Evolutionary conservation across 352 stramenopile species (phyloP), one percentile per base, ranked within the genome.

Genomic region (Phytophthora citrophthora): DNA sequence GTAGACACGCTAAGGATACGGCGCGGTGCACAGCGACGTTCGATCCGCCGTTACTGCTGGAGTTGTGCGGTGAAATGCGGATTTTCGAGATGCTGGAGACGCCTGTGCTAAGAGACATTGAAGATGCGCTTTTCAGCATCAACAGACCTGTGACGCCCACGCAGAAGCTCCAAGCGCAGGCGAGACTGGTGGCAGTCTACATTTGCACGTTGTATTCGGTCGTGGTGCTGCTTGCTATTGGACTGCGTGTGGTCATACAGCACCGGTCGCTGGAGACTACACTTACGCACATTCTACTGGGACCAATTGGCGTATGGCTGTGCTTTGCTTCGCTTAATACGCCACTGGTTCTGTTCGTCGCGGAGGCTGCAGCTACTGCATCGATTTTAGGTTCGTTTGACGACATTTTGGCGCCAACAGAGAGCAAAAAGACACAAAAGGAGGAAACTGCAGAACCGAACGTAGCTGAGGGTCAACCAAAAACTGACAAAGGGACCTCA

Each of bases 1-100:
- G 53, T 12, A 67, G 56, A 48, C 69, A 80, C 29, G 55, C 65
- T 6, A 72, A 72, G n/a, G 86, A 93, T 13, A 84, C 74, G 16
- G 51, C 79, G 23, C 73, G 88, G 12, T 86, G 68, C 56, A 92
- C 90, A 5, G 85, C 81, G 6, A 95, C 88, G 32, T 95, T 95
- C 61, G 76, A 94, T 43, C 74, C 86, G 7, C 64, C 83, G 15
- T 59, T 93, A 41, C 41, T 96, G 32, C 62, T 96, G n/a, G 74
- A 86, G 41, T 72, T 96, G 16, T 96, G 88, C 44, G 88, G 88
- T 5, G 86, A 94, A 54, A 96, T 96, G 84, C 81, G 87, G 13
- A 74, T 96, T n/a, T 94, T 93, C 43, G 73, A 85, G 45, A 91
- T 96, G 86, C 67, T 82, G 57, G 86, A 96, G 77, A 96, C 88